Base-by-base conservation (phyloP, 176 grass and related monocot genomes). In the Melocanna baccifera region DNA sequence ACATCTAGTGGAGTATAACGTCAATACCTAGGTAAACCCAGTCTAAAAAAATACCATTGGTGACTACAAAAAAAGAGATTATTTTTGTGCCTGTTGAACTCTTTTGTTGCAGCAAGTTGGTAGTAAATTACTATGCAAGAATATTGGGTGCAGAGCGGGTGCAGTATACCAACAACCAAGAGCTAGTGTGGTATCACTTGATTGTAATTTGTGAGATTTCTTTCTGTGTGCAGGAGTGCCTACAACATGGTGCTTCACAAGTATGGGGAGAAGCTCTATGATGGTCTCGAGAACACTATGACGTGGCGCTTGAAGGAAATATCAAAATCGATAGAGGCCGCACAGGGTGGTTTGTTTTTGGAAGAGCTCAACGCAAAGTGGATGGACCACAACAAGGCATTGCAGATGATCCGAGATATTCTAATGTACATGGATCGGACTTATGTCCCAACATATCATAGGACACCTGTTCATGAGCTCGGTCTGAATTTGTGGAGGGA, bases 211-310 rank as follows among this genome's bases (percentile, higher is more conserved):
- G 12, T 1, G 11, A 29, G 2, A 11, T 56, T 76, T 32, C 7
- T 78, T 77, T 39, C 7, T 36, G 40, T 73, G 8, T 86, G 50
- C 90, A 97, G 94, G 94, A 97, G 78, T 86, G 94, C 94, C 52
- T 97, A 97, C 91, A 97, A 97, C 70, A 94, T 97, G 94, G 94
- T 97, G 71, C 92, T 97, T 79, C 94, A 97, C 90, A 97, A 94
- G 78, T 97, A 94, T 16, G 92, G 94, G 0, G 94, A 94, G 83
- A 97, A 92, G 84, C 86, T 97, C 28, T 97, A 97, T 57, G 77
- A 86, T 1, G 90, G 94, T 18, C 88, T 97, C 28, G 83, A 92
- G 58, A 85, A 14, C 29, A 94, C 94, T n/a, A 88, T 97, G 88
- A 92, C 92, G 29, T 78, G 86, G 88, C 94, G 90, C 52, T 79